A percentile compares a stretch with the other conserved stretches of the same genome.
These are phyloP conservation scores for Hyaloscypha variabilis DNA, from an alignment of 495 filamentous ascomycete genomes.

Conservation along the genomic window DNA sequence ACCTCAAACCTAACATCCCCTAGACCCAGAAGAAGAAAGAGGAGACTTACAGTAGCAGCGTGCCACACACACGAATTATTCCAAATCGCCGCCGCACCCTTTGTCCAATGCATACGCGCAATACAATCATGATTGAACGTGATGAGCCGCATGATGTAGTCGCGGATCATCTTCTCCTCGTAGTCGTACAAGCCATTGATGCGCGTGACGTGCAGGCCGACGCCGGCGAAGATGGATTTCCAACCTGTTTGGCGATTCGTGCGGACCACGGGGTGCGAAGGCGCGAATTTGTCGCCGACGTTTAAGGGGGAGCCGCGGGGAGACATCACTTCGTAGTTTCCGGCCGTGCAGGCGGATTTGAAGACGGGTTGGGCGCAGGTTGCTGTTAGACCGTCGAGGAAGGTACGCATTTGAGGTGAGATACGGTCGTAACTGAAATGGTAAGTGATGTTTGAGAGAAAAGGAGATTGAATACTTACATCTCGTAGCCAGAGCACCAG, in stretches of 20 bases:
- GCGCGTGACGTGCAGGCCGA: conserved; percentile 42
- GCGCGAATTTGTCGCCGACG: conserved; percentile 39
- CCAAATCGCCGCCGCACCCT: conserved; percentile 43
- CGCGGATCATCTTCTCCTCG: conserved; percentile 43
- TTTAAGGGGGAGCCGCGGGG: conserved; percentile 45
- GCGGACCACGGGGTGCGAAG: conserved; percentile 46
- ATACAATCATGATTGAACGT: conserved; percentile 46
- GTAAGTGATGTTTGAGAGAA: background rate
- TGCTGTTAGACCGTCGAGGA: conserved; percentile 42
- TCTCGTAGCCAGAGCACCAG: conserved; percentile 48
- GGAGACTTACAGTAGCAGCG: conserved; percentile 34
- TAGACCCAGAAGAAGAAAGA: too few relatives aligned
- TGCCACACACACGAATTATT: conserved; percentile 43
- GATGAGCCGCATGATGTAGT: conserved; percentile 44
- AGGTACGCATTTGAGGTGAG: conserved; percentile 35
- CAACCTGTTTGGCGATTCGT: conserved; percentile 53
- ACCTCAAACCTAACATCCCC: too few relatives aligned
- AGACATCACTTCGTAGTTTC: conserved; percentile 42
- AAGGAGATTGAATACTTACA: conserved; percentile 25
- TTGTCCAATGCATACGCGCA: conserved; percentile 47
- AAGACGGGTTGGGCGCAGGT: conserved; percentile 47
- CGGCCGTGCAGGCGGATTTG: conserved; percentile 37
- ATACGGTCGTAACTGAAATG: conserved; percentile 39
- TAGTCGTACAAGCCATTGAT: conserved; percentile 41
- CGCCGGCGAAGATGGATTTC: conserved; percentile 49